phyloP scores from a whole-genome alignment of 2,329 filamentous ascomycete genomes.

The Nemania abortiva region DNA sequence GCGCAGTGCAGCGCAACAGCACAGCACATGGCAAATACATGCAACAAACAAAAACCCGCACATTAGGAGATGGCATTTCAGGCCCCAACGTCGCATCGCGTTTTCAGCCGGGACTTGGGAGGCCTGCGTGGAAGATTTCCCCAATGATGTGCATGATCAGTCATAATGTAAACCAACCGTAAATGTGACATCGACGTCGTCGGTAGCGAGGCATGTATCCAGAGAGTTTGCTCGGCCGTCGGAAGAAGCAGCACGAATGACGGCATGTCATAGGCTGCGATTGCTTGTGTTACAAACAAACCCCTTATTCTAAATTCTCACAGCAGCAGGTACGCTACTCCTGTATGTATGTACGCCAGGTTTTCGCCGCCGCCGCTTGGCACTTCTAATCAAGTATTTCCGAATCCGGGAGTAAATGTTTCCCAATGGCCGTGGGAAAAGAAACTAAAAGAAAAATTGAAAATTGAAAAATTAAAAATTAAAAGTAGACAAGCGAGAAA shows the following conservation, averaged over 20 bases:
- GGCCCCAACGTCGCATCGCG: conserved; percentile 27
- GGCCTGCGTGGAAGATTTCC: conserved; percentile 3
- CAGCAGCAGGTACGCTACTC: not conserved
- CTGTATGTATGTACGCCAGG: conserved; percentile 3
- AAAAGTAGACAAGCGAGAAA: conserved; percentile 13
- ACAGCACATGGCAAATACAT: conserved; percentile 13
- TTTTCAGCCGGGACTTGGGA: conserved; percentile 31
- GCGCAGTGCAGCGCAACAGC: conserved; percentile 28
- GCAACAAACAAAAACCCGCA: conserved; percentile 4
- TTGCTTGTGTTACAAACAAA: conserved; percentile 6
- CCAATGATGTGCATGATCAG: conserved; percentile 35
- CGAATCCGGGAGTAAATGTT: not conserved
- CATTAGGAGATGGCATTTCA: conserved; percentile 13
- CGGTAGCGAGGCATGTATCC: not conserved
- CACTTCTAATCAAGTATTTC: conserved; percentile 7
- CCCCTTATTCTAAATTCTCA: conserved; percentile 19
- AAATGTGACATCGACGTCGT: conserved; percentile 2
- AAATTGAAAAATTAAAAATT: conserved; percentile 12
- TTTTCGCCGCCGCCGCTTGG: conserved; percentile 16
- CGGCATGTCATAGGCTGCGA: conserved; percentile 20
- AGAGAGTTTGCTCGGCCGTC: not conserved
- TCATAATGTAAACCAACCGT: conserved; percentile 24
- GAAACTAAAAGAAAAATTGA: conserved; percentile 13
- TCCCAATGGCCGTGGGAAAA: conserved; percentile 15
- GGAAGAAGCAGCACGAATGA: not conserved